Conservation (phyloP, 2,329 filamentous ascomycete species). For the Fusarium veterinarium region DNA sequence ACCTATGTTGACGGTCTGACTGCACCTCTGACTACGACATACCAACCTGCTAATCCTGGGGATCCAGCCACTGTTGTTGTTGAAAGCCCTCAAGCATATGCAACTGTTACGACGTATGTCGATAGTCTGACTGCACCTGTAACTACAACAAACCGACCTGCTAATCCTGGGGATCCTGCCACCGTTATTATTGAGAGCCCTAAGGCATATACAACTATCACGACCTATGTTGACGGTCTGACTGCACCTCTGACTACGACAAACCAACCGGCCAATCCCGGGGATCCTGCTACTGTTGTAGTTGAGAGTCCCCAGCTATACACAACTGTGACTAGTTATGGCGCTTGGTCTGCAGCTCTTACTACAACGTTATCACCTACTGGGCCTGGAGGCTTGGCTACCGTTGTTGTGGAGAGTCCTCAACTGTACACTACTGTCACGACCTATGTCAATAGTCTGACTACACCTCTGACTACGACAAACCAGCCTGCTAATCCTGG, state of each 20-base stretch:
- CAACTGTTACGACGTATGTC: not conserved
- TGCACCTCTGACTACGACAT: not conserved
- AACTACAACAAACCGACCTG: not conserved
- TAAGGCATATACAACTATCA: not conserved
- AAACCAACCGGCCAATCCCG: not conserved
- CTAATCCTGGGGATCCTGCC: not conserved
- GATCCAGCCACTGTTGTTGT: not conserved
- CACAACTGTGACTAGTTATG: not conserved
- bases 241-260: not conserved
- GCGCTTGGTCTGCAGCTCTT: not conserved
- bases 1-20: not conserved
- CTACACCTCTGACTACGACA: no score
- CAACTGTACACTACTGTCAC: no score
- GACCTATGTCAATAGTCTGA: no score
- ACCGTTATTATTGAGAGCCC: not conserved
- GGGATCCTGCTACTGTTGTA: not conserved
- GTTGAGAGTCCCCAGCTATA: not conserved
- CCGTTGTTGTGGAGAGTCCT: no score
- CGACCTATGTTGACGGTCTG: not conserved
- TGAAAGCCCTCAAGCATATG: not conserved
- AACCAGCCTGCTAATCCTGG: no score
- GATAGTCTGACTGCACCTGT: not conserved
- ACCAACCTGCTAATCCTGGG: not conserved
- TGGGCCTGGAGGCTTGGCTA: not conserved
- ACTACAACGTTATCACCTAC: not conserved